Conservation (phyloP, 306 rosid species). For the Arachis stenosperma region DNA sequence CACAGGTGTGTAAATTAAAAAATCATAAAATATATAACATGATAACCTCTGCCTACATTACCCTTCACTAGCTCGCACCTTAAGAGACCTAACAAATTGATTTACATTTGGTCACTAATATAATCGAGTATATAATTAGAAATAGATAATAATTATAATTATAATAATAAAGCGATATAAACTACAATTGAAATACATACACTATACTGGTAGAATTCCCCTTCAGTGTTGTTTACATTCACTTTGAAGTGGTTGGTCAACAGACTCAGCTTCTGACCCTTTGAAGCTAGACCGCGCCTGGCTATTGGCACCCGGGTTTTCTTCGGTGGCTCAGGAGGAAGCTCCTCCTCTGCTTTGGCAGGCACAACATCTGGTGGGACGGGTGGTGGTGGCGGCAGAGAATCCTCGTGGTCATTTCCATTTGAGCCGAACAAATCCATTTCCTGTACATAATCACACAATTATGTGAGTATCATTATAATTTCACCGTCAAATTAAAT, state of each 20-base stretch:
- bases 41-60: background rate
- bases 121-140: background rate
- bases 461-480: background rate
- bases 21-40: background rate
- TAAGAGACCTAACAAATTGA: background rate
- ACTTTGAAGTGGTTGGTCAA: constrained; percentile 86
- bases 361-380: constrained; percentile 72
- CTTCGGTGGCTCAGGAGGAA: constrained; percentile 45
- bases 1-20: too few species aligned
- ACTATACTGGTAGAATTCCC: constrained; percentile 79
- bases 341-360: constrained; percentile 39
- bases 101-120: background rate
- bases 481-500: background rate
- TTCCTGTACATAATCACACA: background rate
- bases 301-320: constrained; percentile 78
- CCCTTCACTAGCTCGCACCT: background rate
- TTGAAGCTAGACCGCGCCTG: constrained; percentile 62
- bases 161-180: background rate
- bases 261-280: constrained; percentile 63
- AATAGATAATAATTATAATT: background rate
- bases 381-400: constrained; percentile 87
- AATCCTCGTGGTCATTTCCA: constrained; percentile 47
- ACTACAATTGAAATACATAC: constrained; percentile 49
- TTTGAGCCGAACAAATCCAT: constrained; percentile 64
- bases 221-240: constrained; percentile 53